Evolutionary conservation across 495 filamentous ascomycete genomes (phyloP), one percentile per base, ranked within the genome.

Genomic region (Penicillium waksmanii): DNA sequence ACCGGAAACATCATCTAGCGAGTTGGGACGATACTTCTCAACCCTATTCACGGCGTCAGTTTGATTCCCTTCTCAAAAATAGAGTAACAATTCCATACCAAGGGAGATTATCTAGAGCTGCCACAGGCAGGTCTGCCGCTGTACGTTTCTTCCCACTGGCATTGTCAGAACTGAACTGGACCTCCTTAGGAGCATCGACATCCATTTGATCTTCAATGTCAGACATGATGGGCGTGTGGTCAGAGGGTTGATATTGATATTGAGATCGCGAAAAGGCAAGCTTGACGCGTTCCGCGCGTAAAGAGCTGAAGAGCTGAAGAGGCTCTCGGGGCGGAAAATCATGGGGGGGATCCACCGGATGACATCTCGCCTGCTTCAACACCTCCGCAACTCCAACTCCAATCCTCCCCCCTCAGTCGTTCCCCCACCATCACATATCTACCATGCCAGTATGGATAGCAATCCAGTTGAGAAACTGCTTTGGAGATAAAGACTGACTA

Each of bases 11-110:
- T 99, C 95, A 49, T 87, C 84, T 19, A 99, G 82, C 3, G 90
- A 89, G 57, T 87, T 85, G 15, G 95, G 95, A 47, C 95, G 85
- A 73, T 97, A 99, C 73, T 99, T 99, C 69, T 99, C 95, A n/a
- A 99, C 92, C 93, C 93, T 97, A 55, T 5, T 1, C 7, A 38
- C 18, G 31, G 48, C 18, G 58, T 64, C 56, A 70, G 62, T 58
- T 54, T 13, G 10, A 18, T n/a, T 4, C 2, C 3, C 21, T 3
- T 13, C 4, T 51, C 23, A 8, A 2, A 3, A 47, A 10, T 50
- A 3, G 6, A n/a, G 44, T 1, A 17, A 15, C 12, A 33, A 9
- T 9, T n/a, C 42, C 66, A 63, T 66, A 96, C 95, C 95, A 99
- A 74, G 95, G 96, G 18, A 99, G 75, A 55, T 87, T 93, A 76